Evolutionary conservation across 1,284 basidiomycete species (phyloP), one percentile per base, ranked within the genome.

Genomic region (Rhodotorula sp.): DNA sequence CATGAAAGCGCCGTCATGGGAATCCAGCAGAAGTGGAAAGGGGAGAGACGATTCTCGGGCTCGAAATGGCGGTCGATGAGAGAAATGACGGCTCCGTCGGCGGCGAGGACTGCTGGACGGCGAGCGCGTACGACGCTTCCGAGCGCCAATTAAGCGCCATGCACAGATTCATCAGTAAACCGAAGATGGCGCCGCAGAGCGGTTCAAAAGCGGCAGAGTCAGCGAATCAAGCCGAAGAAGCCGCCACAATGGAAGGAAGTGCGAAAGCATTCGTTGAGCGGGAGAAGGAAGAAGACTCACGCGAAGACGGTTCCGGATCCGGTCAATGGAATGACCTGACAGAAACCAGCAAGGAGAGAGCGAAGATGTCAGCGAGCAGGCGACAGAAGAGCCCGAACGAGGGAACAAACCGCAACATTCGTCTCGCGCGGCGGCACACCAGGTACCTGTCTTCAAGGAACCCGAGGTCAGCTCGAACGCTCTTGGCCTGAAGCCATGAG

Each of bases 251-350:
- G n/a, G n/a, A n/a, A n/a, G 18, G 16, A 6, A 37, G 18, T 30
- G 28, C 53, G 30, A 22, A 16, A 11, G 20, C 16, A 9, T 11
- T 53, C 31, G 31, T 22, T 2, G 9, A 9, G 8, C 8, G 40
- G 40, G 11, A 44, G 31, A 13, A 1, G 30, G 9, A 24, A 37
- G 28, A 9, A 4, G 4, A 51, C 59, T 18, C 20, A 62, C 24
- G 56, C 31, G 3, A 65, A 31, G 37, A 69, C 11, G 18, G 55
- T 69, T 1, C 68, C 68, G 0, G 63, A 54, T 13, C 55, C 64
- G 7, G 55, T 52, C 22, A 69, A 62, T 15, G 68, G 68, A 1
- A 69, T 52, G 16, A 60, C 48, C 24, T 65, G 54, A 46, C 64
- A 65, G 7, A 65, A 10, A 1, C 63, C 63, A 59, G 51, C 37